Conservation (phyloP, 768 basidiomycete species). For the Rickenella mellea region DNA sequence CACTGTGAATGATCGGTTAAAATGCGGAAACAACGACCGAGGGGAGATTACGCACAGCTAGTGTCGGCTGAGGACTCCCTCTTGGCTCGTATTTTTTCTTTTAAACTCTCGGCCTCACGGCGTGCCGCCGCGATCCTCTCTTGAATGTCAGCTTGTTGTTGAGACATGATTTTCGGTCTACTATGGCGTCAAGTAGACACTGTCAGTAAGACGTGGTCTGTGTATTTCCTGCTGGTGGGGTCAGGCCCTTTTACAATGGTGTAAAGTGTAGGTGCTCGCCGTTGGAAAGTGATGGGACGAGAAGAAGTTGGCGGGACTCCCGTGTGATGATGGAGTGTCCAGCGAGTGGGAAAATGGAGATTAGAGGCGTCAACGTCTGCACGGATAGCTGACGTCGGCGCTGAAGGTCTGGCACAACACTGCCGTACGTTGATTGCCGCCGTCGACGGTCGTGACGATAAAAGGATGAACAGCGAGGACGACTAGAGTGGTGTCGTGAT, state of each 20-base stretch:
- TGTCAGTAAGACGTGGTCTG: neutral
- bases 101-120: slow-evolving; percentile 92
- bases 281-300: neutral
- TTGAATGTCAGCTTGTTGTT: slow-evolving; percentile 76
- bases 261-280: neutral
- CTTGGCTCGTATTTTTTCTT: slow-evolving; percentile 97
- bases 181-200: neutral
- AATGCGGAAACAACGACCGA: slow-evolving; percentile 1
- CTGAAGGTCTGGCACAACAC: no score
- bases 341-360: no score
- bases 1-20: slow-evolving; percentile 41
- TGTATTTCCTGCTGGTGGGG: neutral
- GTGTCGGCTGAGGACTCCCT: slow-evolving; percentile 97
- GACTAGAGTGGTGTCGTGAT: no score
- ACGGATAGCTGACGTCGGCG: no score
- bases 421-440: no score
- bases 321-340: no score
- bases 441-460: no score
- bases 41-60: slow-evolving; percentile 57
- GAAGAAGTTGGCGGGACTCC: neutral
- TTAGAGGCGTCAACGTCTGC: no score
- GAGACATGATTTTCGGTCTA: slow-evolving; percentile 45
- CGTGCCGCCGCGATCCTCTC: slow-evolving; percentile 93
- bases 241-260: neutral
- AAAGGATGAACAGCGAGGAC: no score